Evolutionary conservation across 1,284 basidiomycete species (phyloP).

Genomic region (Coniferiporia sulphurascens): DNA sequence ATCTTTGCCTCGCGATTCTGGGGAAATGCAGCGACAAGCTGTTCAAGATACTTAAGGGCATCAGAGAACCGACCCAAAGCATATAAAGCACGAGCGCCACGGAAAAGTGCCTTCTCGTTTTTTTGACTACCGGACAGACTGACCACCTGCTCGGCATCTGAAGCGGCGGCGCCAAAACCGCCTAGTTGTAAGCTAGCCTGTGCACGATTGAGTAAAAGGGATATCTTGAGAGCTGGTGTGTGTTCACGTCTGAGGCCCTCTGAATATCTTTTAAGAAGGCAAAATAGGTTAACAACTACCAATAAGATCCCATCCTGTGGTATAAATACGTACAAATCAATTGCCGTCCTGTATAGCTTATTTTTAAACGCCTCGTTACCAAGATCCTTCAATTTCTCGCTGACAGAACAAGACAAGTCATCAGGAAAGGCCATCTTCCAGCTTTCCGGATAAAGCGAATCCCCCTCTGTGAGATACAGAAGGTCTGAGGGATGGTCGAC

Average conservation of each 20-base stretch:
- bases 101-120: conserved; percentile 17
- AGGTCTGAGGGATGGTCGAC: conserved; percentile 16
- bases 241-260: conserved; percentile 5
- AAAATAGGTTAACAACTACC: neutral
- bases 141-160: conserved; percentile 5
- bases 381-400: conserved; percentile 15
- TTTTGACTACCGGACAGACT: neutral
- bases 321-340: conserved; percentile 7
- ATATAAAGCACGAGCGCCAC: conserved; percentile 12
- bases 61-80: conserved; percentile 8
- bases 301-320: neutral
- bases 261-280: conserved; percentile 7
- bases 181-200: conserved; percentile 14
- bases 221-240: conserved; percentile 1
- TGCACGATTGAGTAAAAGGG: conserved; percentile 15
- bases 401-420: neutral
- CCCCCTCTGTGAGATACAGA: conserved; percentile 12
- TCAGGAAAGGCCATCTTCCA: conserved; percentile 13
- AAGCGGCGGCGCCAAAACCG: neutral
- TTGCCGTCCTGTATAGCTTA: conserved; percentile 8
- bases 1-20: conserved; percentile 14
- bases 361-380: conserved; percentile 15
- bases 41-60: conserved; percentile 3
- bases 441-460: conserved; percentile 8
- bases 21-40: conserved; percentile 4